Evolutionary conservation across 345 rosid genomes (phyloP).

Genomic region (Citrus unshiu): DNA sequence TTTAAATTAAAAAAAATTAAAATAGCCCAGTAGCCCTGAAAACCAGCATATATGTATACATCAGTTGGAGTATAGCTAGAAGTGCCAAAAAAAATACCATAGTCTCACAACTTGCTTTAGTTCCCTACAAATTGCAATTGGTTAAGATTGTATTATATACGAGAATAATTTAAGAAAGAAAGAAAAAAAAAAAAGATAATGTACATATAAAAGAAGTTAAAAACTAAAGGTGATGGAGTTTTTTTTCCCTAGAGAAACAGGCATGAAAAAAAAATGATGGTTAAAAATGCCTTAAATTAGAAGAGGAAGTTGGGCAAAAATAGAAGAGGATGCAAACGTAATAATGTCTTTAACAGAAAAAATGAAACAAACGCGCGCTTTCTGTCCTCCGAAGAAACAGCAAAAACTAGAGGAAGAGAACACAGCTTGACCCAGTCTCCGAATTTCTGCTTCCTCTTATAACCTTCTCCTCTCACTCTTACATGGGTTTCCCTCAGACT

Average conservation of each 20-base stretch:
- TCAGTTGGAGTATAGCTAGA: too few relatives aligned
- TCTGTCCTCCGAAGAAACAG: constrained; percentile 30
- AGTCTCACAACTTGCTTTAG: too few relatives aligned
- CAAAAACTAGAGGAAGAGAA: constrained; percentile 46
- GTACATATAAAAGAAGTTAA: neutral
- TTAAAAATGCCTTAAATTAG: neutral
- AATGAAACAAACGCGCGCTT: neutral
- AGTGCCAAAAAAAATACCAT: too few relatives aligned
- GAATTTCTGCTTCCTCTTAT: constrained; percentile 17
- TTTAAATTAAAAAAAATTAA: too few relatives aligned
- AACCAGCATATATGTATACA: too few relatives aligned
- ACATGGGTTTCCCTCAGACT: constrained; percentile 26
- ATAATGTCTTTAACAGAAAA: neutral
- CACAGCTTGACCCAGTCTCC: constrained; percentile 25
- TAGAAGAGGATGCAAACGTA: neutral
- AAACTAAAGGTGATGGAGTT: neutral
- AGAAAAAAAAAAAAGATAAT: too few relatives aligned
- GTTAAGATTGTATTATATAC: too few relatives aligned
- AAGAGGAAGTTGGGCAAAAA: neutral
- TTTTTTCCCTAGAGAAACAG: neutral
- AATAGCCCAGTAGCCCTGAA: too few relatives aligned
- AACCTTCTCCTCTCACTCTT: constrained; percentile 15
- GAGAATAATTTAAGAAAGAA: too few relatives aligned
- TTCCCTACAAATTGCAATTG: too few relatives aligned
- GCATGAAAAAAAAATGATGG: neutral